A percentile compares a stretch with the other conserved stretches of the same genome.
Conservation (phyloP, 2,329 filamentous ascomycete species). For the Amphichorda felina region DNA sequence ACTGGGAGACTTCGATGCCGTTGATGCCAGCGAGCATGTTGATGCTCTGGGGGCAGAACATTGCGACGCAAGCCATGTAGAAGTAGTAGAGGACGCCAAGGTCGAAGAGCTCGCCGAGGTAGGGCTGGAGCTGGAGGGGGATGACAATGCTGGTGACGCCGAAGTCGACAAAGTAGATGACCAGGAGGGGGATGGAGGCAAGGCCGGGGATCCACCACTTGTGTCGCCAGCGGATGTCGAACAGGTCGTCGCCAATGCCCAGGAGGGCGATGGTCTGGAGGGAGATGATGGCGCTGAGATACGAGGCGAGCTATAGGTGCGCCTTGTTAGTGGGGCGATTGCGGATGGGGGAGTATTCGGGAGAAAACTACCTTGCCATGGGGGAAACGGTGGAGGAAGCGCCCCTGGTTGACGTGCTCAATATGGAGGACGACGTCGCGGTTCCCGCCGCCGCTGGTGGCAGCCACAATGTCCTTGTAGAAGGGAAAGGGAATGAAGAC, state of each 20-base stretch:
- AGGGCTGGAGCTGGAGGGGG: slow-evolving; percentile 71
- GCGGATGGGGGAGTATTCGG: not conserved
- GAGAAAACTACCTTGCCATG: slow-evolving; percentile 64
- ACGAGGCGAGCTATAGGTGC: slow-evolving; percentile 73
- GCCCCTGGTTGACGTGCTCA: slow-evolving; percentile 65
- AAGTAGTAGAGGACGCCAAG: slow-evolving; percentile 78
- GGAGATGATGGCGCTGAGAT: slow-evolving; percentile 86
- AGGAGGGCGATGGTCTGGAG: slow-evolving; percentile 85
- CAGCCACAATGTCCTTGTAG: slow-evolving; percentile 94
- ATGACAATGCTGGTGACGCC: slow-evolving; percentile 93
- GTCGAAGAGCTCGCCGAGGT: slow-evolving; percentile 76
- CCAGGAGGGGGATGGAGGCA: slow-evolving; percentile 82
- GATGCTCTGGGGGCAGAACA: slow-evolving; percentile 97
- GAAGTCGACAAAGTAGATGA: slow-evolving; percentile 98
- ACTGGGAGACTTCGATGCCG: slow-evolving; percentile 92
- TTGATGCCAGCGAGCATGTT: slow-evolving; percentile 99
- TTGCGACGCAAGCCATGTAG: slow-evolving; percentile 94
- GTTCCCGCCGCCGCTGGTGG: slow-evolving; percentile 88
- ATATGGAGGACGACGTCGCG: slow-evolving; percentile 69
- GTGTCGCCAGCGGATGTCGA: slow-evolving; percentile 97
- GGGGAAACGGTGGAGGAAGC: slow-evolving; percentile 83
- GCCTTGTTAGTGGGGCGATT: no score
- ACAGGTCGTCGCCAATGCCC: slow-evolving; percentile 88
- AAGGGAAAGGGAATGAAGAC: slow-evolving; percentile 94
- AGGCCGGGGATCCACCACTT: slow-evolving; percentile 97